Evolutionary conservation across 257 asterid species (phyloP).

Genomic region (Misopates orontium): DNA sequence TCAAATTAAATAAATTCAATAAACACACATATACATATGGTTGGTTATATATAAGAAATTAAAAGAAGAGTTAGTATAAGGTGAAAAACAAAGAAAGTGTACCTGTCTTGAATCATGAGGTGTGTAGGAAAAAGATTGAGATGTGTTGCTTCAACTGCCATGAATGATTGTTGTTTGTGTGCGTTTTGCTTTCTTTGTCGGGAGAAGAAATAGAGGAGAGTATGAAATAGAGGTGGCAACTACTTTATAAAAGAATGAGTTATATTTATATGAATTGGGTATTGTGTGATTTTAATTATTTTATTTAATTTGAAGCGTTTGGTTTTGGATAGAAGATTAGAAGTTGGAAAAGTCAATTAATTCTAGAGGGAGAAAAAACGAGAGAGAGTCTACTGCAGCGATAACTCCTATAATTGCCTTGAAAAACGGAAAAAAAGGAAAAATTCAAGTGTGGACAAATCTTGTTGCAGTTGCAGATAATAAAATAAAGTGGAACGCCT

Average conservation of each 20-base stretch:
- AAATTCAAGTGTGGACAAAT: conserved; percentile 21
- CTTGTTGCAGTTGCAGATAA: too few species aligned
- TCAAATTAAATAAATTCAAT: neutral
- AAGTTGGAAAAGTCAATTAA: conserved; percentile 13
- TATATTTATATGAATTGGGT: too few species aligned
- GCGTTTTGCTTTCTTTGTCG: conserved; percentile 19
- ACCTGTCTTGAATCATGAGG: conserved; percentile 42
- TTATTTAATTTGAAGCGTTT: too few species aligned
- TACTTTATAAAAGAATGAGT: too few species aligned
- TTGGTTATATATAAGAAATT: too few species aligned
- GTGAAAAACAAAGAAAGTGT: neutral
- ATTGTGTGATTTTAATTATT: neutral
- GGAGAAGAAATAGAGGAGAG: too few species aligned
- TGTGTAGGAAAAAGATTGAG: conserved; percentile 45
- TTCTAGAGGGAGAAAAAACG: neutral
- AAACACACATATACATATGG: too few species aligned
- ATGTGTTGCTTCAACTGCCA: conserved; percentile 55
- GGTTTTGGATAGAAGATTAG: too few species aligned
- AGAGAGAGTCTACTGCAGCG: conserved; percentile 37
- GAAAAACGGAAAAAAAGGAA: conserved; percentile 16
- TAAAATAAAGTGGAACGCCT: neutral
- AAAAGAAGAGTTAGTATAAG: too few species aligned
- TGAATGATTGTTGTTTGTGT: neutral
- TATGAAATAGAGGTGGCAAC: too few species aligned
- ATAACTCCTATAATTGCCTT: conserved; percentile 27